Conservation (phyloP, 148 eudicot species). For the Cornus florida region DNA sequence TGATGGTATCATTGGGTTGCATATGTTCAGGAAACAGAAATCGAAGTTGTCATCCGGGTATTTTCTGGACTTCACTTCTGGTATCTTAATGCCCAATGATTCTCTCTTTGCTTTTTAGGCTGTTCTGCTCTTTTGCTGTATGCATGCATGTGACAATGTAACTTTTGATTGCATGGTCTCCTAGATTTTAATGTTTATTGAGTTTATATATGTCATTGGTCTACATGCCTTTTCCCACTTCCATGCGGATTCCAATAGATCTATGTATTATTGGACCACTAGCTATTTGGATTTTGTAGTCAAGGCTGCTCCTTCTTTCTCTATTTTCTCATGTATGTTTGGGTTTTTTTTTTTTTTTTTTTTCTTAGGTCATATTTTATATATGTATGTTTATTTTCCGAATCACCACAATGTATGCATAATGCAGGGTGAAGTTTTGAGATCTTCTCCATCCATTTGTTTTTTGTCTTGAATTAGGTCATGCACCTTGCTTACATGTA, state of each 20-base stretch:
- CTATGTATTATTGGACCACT: conserved; percentile 1
- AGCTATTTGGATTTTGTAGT: not conserved
- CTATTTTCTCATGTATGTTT: not conserved
- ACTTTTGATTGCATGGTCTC: not conserved
- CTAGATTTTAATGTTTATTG: not conserved
- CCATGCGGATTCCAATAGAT: not conserved
- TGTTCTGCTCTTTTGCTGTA: not conserved
- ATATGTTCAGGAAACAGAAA: conserved; percentile 54
- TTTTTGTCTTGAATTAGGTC: conserved; percentile 45
- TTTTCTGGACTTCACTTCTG: not conserved
- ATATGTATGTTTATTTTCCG: not conserved
- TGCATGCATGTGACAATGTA: not conserved
- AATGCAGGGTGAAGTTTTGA: not conserved
- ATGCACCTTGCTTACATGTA: conserved; percentile 75
- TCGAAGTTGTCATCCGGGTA: conserved; percentile 61
- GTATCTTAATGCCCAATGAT: not conserved
- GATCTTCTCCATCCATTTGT: not conserved
- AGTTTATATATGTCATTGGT: not conserved
- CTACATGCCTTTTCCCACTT: too few species aligned
- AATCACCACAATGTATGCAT: not conserved
- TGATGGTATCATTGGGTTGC: conserved; percentile 68
- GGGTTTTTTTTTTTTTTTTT: not conserved
- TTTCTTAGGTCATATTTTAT: not conserved
- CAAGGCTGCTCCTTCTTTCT: not conserved
- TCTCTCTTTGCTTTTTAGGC: not conserved